Conservation (phyloP, 2,329 filamentous ascomycete species). For the Chaetothyriales sp. region DNA sequence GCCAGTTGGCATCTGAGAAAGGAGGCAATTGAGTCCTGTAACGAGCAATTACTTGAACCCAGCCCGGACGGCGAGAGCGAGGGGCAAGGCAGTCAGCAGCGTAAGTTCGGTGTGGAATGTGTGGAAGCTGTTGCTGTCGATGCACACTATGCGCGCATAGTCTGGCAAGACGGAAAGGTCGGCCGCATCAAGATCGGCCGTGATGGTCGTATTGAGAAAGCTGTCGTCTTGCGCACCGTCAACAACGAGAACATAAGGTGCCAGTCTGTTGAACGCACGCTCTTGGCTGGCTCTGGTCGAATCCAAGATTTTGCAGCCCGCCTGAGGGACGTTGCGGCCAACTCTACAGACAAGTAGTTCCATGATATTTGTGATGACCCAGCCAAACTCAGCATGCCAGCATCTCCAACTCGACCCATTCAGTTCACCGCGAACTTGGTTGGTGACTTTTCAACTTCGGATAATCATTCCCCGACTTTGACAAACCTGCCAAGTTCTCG, state of each 20-base stretch:
- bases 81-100: constrained; percentile 2
- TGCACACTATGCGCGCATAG: constrained; percentile 29
- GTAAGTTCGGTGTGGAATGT: constrained; percentile 24
- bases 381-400: too few relatives aligned
- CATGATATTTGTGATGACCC: background rate
- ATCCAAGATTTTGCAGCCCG: background rate
- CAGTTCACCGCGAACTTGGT: too few relatives aligned
- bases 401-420: too few relatives aligned
- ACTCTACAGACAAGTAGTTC: background rate
- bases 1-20: constrained; percentile 29
- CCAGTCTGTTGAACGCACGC: background rate
- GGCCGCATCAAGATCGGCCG: constrained; percentile 31
- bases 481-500: too few relatives aligned
- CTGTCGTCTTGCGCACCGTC: constrained; percentile 25
- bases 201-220: constrained; percentile 28
- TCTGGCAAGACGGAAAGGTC: constrained; percentile 32
- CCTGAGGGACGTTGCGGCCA: background rate
- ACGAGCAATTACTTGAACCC: constrained; percentile 11
- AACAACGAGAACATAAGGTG: background rate
- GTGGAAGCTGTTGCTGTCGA: constrained; percentile 26
- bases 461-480: too few relatives aligned
- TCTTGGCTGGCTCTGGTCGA: background rate
- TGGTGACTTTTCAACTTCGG: too few relatives aligned
- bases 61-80: constrained; percentile 5
- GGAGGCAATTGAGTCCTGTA: constrained; percentile 23